Conservation (phyloP, 495 filamentous ascomycete species). For the Trichoderma orchidacearum region DNA sequence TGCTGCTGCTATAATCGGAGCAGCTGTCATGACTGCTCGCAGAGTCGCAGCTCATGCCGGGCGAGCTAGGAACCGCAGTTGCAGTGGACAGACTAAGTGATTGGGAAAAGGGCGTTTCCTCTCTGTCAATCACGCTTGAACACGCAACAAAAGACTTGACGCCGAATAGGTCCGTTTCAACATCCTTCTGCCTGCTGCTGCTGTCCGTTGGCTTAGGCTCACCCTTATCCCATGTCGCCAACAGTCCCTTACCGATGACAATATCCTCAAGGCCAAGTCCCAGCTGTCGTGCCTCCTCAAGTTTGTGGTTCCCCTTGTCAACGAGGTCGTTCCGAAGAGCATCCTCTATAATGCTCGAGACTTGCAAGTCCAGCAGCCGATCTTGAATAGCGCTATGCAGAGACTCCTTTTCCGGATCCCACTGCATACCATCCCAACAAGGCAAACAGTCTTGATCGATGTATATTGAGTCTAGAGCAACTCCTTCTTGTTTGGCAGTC, state of each 20-base stretch:
- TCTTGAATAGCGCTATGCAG: not conserved
- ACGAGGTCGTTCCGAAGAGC: not conserved
- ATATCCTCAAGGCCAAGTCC: not conserved
- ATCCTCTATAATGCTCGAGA: not conserved
- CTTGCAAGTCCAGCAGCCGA: not conserved
- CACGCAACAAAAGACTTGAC: no score
- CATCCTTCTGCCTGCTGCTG: no score
- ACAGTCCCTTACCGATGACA: not conserved
- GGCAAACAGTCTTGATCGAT: not conserved
- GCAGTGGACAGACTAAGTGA: no score
- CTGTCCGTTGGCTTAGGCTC: not conserved
- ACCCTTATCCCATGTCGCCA: not conserved
- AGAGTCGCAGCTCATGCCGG: no score
- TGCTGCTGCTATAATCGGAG: not conserved
- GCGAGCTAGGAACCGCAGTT: no score
- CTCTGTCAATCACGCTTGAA: no score
- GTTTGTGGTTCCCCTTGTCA: not conserved
- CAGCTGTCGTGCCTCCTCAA: not conserved
- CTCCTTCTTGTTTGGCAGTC: not conserved
- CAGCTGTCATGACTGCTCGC: not conserved
- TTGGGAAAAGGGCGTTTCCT: no score
- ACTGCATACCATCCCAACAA: not conserved
- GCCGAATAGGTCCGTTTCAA: no score
- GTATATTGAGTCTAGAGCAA: not conserved
- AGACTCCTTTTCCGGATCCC: not conserved